Base-by-base conservation (phyloP, 805 yeast species). In the Wickerhamomyces chambardii region DNA sequence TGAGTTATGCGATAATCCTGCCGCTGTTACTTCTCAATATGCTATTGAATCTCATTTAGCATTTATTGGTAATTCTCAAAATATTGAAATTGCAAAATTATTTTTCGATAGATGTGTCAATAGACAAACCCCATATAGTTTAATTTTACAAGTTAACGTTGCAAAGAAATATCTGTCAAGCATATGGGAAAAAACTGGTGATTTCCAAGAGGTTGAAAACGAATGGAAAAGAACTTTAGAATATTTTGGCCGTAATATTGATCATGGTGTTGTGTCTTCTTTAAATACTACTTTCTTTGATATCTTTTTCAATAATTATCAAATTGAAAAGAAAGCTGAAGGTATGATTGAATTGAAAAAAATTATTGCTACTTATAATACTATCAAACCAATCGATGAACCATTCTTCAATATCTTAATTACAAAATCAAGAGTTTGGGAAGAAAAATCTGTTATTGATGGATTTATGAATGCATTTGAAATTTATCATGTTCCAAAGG, bases 381-480 rank as follows among this genome's bases (percentile, higher is more conserved):
- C 64, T 32, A 63, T 75, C 41, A 75, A 74, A 48, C 64, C 70
- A 17, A 67, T 80, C 37, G 90, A 84, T 55, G 90, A 83, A 55
- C 79, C 84, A n/a, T 83, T 85, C 50, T 71, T 85, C 56, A 85
- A 84, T 55, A 83, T 84, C 30, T 65, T 84, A 36, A 65, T 84
- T 38, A 72, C 84, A 29, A 78, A 77, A 50, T 70, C 75, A 44
- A 73, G 74, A 24, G 59, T 64, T 40, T 84, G 94, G 94, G 69
- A 69, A 36, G 79, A 78, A 51, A 65, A 75, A 40, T 61, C 63
- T n/a, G 77, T 80, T 11, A 70, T 80, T 38, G 75, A 78, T 45
- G 78, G 75, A 41, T 64, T 84, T 38, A 65, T 79, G 26, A 68
- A 69, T 31, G 74, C 78, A 38, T 84, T 78, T 48, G 67, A 64